phyloP scores from a whole-genome alignment of 768 basidiomycete genomes.

The Russula brevipes region DNA sequence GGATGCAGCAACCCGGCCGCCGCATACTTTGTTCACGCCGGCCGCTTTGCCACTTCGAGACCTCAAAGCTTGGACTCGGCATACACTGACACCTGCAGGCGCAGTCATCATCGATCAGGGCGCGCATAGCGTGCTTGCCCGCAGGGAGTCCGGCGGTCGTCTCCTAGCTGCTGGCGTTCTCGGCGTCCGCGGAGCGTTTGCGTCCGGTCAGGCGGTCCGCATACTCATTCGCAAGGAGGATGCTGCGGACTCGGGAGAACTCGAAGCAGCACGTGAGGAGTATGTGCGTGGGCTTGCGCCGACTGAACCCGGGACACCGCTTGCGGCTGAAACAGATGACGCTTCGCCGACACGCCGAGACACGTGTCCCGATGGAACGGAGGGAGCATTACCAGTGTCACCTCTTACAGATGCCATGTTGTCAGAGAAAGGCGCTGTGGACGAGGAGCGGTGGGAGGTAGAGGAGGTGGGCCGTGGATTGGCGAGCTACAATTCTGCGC shows the following conservation, averaged over 20 bases:
- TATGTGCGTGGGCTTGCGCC: constrained; percentile 40
- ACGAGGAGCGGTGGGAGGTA: constrained; percentile 57
- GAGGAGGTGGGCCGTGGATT: constrained; percentile 91
- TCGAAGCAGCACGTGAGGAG: constrained; percentile 22
- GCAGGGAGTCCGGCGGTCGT: constrained; percentile 83
- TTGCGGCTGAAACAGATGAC: constrained; percentile 36
- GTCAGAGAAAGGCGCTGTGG: constrained; percentile 29
- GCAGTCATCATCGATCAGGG: constrained; percentile 85
- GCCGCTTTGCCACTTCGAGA: constrained; percentile 69
- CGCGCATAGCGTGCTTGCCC: constrained; percentile 79
- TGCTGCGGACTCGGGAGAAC: constrained; percentile 24
- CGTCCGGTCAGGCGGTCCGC: constrained; percentile 89
- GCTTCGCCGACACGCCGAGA: constrained; percentile 18
- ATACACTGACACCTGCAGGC: constrained; percentile 87
- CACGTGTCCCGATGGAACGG: constrained; percentile 24
- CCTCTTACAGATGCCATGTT: constrained; percentile 28
- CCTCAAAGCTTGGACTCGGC: constrained; percentile 95
- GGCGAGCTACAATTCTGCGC: constrained; percentile 92
- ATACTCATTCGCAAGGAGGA: constrained; percentile 54
- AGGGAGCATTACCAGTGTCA: constrained; percentile 21
- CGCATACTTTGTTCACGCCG: constrained; percentile 85
- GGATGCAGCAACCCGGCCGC: constrained; percentile 45
- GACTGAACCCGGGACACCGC: constrained; percentile 55
- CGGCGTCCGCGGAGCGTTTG: constrained; percentile 83
- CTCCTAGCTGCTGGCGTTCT: constrained; percentile 90